Conservation (phyloP, 208 protist genomes). For the Wallacemonas sp. region DNA sequence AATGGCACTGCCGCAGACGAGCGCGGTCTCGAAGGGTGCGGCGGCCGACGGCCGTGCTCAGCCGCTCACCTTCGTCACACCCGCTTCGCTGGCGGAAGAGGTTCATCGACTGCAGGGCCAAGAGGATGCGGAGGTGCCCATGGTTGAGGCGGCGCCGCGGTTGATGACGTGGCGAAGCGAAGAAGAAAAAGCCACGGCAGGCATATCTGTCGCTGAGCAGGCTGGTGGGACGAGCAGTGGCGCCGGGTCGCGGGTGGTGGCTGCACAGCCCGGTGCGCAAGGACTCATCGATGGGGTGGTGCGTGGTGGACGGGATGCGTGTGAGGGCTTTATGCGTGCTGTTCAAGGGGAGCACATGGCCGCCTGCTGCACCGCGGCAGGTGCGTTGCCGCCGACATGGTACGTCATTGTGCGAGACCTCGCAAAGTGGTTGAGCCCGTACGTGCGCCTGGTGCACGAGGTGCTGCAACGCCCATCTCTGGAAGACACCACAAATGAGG, state of each 20-base stretch:
- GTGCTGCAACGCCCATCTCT: conserved; percentile 35
- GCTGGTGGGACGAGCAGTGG: too few species aligned
- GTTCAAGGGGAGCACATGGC: conserved; percentile 31
- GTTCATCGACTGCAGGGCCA: background rate
- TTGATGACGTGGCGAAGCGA: too few species aligned
- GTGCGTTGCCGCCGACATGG: background rate
- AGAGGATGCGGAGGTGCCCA: background rate
- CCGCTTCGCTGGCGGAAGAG: background rate
- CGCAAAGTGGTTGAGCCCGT: conserved; percentile 38
- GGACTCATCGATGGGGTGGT: background rate
- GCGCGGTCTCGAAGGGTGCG: too few species aligned
- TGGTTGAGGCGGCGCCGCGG: too few species aligned
- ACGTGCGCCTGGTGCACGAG: conserved; percentile 51
- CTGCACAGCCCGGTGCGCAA: too few species aligned
- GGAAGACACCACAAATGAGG: conserved; percentile 39
- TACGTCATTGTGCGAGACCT: conserved; percentile 23
- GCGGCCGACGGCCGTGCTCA: background rate
- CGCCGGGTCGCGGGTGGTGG: too few species aligned
- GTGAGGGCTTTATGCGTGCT: background rate
- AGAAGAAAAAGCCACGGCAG: too few species aligned
- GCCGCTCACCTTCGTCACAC: background rate
- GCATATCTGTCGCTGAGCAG: too few species aligned
- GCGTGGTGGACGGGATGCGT: background rate
- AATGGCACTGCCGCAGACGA: background rate
- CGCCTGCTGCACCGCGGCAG: conserved; percentile 13